Evolutionary conservation across 1,284 basidiomycete species (phyloP), one percentile per base, ranked within the genome.

Genomic region (Fistulinella cinereoalba): DNA sequence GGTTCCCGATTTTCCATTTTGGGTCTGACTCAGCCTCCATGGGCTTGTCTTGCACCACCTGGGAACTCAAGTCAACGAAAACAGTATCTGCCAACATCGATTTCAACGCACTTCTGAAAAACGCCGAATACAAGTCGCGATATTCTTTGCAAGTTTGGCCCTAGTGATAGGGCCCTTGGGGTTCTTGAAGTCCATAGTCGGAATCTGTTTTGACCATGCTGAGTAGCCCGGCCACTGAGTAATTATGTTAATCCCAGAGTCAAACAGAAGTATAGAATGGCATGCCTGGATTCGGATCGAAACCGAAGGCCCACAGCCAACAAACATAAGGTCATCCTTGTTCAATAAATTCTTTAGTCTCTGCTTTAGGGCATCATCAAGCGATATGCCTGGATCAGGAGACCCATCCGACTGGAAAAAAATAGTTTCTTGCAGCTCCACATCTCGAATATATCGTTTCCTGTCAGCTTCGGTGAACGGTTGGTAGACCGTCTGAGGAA

Each of bases 141-240:
- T 73, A 43, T 81, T 82, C 60, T 83, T 85, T 1, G 80, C 82
- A 13, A 85, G 70, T 56, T 85, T 85, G 13, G 74, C 76, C 43
- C 72, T 71, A 3, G 82, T 85, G 52, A 88, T 85, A 11, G 80
- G 85, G 4, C 81, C 76, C 37, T 84, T 86, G 0, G 85, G 85
- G 47, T 76, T 85, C 27, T 77, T 75, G 62, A 87, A 88, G 64
- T 88, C 84, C 62, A 79, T 79, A 0, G 85, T 88, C 8, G 85
- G 86, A 49, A 88, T 88, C 60, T 88, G 86, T 45, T 81, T 75
- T 47, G 80, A 84, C 84, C 84, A 88, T 33, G 77, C 71, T n/a
- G 77, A 69, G 55, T 87, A 88, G 0, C 85, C 84, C 6, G 83
- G 83, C 85, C 86, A 88, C 85, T 88, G 13, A 3, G 34, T 6